Evolutionary conservation across 331 rosid species (phyloP).

Genomic region (Quercus tomentella): DNA sequence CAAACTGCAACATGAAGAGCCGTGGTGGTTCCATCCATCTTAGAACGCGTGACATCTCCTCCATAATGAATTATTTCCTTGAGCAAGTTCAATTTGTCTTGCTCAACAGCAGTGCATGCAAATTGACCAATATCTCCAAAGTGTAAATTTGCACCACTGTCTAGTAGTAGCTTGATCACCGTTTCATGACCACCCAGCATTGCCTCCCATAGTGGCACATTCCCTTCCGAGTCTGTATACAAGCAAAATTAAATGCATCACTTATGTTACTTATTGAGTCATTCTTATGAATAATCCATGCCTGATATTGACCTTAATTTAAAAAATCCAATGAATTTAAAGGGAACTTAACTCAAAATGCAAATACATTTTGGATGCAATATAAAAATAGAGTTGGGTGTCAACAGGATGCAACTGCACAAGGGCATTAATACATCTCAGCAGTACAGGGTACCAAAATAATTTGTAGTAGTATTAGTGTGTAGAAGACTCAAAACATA

Average conservation of each 20-base stretch:
- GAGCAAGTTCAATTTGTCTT: conserved; percentile 52
- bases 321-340: neutral
- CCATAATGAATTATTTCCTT: conserved; percentile 47
- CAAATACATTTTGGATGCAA: neutral
- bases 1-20: conserved; percentile 87
- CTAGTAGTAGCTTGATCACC: conserved; percentile 43
- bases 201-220: conserved; percentile 87
- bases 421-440: no score
- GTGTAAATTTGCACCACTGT: conserved; percentile 59
- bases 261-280: neutral
- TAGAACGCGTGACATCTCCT: conserved; percentile 58
- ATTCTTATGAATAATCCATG: neutral
- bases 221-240: conserved; percentile 71
- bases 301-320: neutral
- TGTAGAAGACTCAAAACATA: neutral
- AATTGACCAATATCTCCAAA: conserved; percentile 58
- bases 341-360: neutral
- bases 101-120: conserved; percentile 66
- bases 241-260: neutral
- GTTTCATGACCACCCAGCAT: conserved; percentile 50
- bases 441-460: no score
- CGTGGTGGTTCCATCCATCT: conserved; percentile 41
- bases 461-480: neutral
- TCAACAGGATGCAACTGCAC: no score
- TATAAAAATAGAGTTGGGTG: no score